phyloP scores from a whole-genome alignment of 192 early-diverging fungal genomes.

The Backusella mclennaniae region DNA sequence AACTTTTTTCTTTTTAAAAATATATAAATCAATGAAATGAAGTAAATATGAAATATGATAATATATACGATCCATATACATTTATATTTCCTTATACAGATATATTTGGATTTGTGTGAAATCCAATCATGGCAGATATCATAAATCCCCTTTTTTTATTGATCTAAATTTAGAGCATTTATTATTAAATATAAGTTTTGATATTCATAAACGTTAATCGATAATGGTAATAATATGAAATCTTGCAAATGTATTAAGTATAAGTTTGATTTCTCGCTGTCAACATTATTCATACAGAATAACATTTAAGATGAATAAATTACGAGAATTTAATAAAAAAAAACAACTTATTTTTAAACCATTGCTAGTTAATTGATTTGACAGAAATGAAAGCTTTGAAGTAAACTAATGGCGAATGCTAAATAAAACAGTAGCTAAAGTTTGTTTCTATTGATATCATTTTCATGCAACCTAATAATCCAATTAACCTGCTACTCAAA shows the following conservation, averaged over 20 bases:
- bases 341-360: not conserved
- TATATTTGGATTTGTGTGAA: not conserved
- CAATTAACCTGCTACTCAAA: not conserved
- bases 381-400: not conserved
- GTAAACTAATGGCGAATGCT: not conserved
- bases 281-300: not conserved
- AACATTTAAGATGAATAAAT: not conserved
- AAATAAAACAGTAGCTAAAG: not conserved
- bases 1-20: too few species aligned
- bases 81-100: not conserved
- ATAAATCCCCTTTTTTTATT: not conserved
- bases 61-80: not conserved
- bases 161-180: not conserved
- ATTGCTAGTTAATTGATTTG: not conserved
- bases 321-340: not conserved
- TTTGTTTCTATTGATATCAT: not conserved
- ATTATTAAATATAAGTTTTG: not conserved
- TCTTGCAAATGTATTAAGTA: too few species aligned
- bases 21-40: not conserved
- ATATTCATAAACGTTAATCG: not conserved
- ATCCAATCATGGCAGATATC: not conserved
- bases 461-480: not conserved
- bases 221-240: not conserved
- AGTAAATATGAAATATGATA: not conserved
- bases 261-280: not conserved